Evolutionary conservation across 106 monocot species (phyloP).

Genomic region (Dendrobium nobile): DNA sequence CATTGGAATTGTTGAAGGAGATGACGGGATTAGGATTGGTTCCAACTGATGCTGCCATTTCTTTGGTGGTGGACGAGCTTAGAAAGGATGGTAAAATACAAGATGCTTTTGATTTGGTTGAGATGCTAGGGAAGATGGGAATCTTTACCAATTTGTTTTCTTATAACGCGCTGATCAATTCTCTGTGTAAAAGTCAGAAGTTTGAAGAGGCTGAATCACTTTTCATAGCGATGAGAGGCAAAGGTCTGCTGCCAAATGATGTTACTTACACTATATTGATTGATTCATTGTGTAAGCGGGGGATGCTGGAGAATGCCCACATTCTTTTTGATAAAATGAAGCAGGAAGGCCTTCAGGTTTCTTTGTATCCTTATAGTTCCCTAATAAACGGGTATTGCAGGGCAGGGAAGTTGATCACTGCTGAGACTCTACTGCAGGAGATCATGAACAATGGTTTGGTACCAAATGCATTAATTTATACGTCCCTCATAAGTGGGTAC

Average conservation of each 20-base stretch:
- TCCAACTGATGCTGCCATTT: constrained; percentile 59
- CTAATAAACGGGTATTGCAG: constrained; percentile 80
- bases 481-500: constrained; percentile 66
- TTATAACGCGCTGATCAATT: constrained; percentile 85
- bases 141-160: constrained; percentile 75
- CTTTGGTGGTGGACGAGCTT: constrained; percentile 62
- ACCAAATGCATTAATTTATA: constrained; percentile 67
- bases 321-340: constrained; percentile 49
- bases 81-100: constrained; percentile 50
- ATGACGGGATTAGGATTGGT: constrained; percentile 54
- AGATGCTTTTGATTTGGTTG: constrained; percentile 65
- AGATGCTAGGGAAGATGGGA: constrained; percentile 44
- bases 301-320: constrained; percentile 40
- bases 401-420: constrained; percentile 41
- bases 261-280: constrained; percentile 84
- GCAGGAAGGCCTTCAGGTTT: constrained; percentile 31
- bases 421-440: constrained; percentile 44
- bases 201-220: constrained; percentile 64
- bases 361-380: constrained; percentile 83
- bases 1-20: constrained; percentile 38
- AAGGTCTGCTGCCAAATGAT: constrained; percentile 62
- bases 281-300: constrained; percentile 64
- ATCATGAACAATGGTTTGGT: constrained; percentile 39
- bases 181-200: constrained; percentile 61
- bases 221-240: constrained; percentile 53